Evolutionary conservation across 2,329 filamentous ascomycete genomes (phyloP).

Genomic region (Ophiosphaerella herpotricha): DNA sequence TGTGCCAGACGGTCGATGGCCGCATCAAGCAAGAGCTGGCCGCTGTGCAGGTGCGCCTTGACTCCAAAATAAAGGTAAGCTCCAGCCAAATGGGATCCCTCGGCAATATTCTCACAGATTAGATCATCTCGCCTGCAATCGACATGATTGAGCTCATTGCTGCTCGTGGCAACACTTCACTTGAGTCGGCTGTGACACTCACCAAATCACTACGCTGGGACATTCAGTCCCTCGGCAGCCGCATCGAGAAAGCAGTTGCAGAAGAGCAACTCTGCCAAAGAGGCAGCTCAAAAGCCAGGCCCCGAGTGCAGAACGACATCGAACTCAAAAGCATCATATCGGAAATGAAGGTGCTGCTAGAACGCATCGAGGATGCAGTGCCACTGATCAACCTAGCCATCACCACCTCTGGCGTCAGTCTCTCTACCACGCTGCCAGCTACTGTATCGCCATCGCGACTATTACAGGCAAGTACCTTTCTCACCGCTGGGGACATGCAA

Average conservation of each 20-base stretch:
- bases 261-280: slow-evolving; percentile 61
- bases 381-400: slow-evolving; percentile 92
- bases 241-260: slow-evolving; percentile 71
- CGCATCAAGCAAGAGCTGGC: slow-evolving; percentile 73
- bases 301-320: slow-evolving; percentile 61
- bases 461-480: slow-evolving; percentile 87
- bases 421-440: slow-evolving; percentile 77
- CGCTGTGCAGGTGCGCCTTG: slow-evolving; percentile 71
- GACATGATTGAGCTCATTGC: slow-evolving; percentile 90
- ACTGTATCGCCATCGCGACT: slow-evolving; percentile 89
- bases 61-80: slow-evolving; percentile 80
- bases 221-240: slow-evolving; percentile 77
- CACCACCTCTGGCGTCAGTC: slow-evolving; percentile 85
- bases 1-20: slow-evolving; percentile 62
- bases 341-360: slow-evolving; percentile 76
- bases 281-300: slow-evolving; percentile 52
- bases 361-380: slow-evolving; percentile 85
- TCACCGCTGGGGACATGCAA: slow-evolving; percentile 84
- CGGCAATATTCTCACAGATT: slow-evolving; percentile 1
- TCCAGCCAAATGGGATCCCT: background rate
- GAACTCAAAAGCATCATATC: slow-evolving; percentile 72
- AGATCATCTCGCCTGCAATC: slow-evolving; percentile 88
- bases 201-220: slow-evolving; percentile 83
- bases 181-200: slow-evolving; percentile 83
- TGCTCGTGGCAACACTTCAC: slow-evolving; percentile 74